phyloP scores from a whole-genome alignment of 805 yeast genomes.

The Grigorovia humatica region DNA sequence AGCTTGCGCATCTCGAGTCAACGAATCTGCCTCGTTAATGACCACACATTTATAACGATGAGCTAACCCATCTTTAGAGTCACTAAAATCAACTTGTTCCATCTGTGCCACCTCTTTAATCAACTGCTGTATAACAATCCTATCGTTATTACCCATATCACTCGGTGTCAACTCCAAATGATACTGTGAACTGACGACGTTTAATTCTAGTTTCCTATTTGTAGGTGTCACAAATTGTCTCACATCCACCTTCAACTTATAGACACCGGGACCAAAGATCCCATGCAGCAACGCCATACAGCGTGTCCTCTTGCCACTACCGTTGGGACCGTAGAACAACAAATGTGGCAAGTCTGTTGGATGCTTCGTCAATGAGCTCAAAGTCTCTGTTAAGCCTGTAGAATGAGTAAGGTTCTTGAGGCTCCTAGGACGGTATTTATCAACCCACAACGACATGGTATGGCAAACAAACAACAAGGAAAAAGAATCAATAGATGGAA shows the following conservation, averaged over 20 bases:
- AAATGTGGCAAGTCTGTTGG: constrained; percentile 79
- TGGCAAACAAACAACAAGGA: no score
- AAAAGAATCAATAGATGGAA: neutral
- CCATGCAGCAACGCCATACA: constrained; percentile 69
- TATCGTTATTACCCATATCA: constrained; percentile 92
- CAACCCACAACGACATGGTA: constrained; percentile 93
- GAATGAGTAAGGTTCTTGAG: constrained; percentile 61
- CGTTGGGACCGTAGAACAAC: constrained; percentile 88
- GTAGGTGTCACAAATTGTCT: constrained; percentile 69
- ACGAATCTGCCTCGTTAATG: constrained; percentile 83
- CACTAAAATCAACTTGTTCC: constrained; percentile 80
- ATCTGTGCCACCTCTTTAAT: constrained; percentile 91
- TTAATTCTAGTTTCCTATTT: constrained; percentile 76
- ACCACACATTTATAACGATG: constrained; percentile 69
- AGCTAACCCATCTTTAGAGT: constrained; percentile 31
- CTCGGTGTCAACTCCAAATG: constrained; percentile 95
- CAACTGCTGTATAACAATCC: constrained; percentile 89
- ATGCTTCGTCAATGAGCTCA: constrained; percentile 37
- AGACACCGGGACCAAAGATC: constrained; percentile 74
- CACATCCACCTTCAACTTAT: constrained; percentile 80
- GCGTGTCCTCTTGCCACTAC: constrained; percentile 95
- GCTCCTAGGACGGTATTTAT: constrained; percentile 73
- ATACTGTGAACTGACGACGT: constrained; percentile 81
- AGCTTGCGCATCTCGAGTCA: constrained; percentile 90
- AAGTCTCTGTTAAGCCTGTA: constrained; percentile 47